Evolutionary conservation across 768 basidiomycete genomes (phyloP).

Genomic region (Suillus brevipes): DNA sequence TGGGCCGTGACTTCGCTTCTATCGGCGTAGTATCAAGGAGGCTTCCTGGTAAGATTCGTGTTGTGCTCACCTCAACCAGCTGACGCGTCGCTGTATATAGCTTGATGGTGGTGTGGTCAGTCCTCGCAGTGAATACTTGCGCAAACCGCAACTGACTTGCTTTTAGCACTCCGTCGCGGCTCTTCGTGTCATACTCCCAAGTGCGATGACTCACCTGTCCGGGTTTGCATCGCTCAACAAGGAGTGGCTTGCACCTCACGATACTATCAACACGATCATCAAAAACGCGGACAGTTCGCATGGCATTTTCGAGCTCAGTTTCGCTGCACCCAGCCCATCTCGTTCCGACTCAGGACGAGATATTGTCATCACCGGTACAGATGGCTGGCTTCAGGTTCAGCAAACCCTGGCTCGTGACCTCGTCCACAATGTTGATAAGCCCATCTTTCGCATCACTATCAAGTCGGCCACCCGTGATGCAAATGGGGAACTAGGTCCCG

Average conservation of each 20-base stretch:
- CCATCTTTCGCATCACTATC: conserved; percentile 40
- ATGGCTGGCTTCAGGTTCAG: conserved; percentile 59
- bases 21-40: conserved; percentile 64
- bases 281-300: conserved; percentile 49
- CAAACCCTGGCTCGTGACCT: conserved; percentile 27
- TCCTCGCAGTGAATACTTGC: conserved; percentile 14
- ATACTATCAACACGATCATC: conserved; percentile 67
- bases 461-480: conserved; percentile 29
- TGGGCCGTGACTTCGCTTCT: background rate
- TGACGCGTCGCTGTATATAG: conserved; percentile 32
- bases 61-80: conserved; percentile 7
- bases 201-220: conserved; percentile 53
- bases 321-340: conserved; percentile 52
- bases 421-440: conserved; percentile 23
- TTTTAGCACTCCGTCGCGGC: conserved; percentile 65
- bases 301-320: conserved; percentile 65
- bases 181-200: conserved; percentile 59
- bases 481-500: conserved; percentile 24
- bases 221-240: conserved; percentile 69
- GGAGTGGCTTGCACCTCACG: conserved; percentile 72
- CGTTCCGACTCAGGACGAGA: conserved; percentile 29
- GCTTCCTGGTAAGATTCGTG: conserved; percentile 66
- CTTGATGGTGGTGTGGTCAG: conserved; percentile 79
- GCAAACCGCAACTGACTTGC: background rate
- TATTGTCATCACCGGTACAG: conserved; percentile 55